Evolutionary conservation across 441 rosid genomes (phyloP), one percentile per base, ranked within the genome.

Genomic region (Macaranga tanarius): DNA sequence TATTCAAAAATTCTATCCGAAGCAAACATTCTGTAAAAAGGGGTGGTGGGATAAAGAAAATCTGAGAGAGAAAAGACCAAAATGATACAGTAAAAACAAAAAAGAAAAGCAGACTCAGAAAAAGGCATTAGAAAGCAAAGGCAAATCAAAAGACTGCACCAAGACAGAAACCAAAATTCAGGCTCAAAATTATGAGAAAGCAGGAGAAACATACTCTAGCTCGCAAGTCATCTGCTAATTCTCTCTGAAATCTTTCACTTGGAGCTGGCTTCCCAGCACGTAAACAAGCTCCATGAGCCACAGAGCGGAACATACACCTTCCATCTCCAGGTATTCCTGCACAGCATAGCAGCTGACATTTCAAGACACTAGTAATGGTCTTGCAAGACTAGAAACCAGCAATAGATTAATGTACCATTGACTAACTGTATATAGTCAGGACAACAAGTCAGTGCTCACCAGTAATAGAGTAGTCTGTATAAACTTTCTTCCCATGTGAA

Each of bases 241-340:
- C 83, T 85, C 87, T 84, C 75, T 94, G 97, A 68, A 73, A 70
- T 42, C 75, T 78, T 85, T 78, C 97, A 65, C 68, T 76, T 19
- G 97, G 97, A 76, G 92, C 81, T 10, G 77, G 71, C 76, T 86
- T 85, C 52, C 97, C 95, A 67, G 87, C 82, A 62, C 85, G 77
- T 77, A 91, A 67, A 83, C 93, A 89, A 75, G 92, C 90, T 22
- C 89, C 99, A 28, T 92, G 97, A 75, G 86, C 91, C 62, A 94
- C 94, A 48, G 99, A 89, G 26, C 99, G 92, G 75, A 95, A 95
- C 88, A 95, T 81, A 71, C 99, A 95, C 70, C 99, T 84, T 22
- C 99, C 99, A 83, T 95, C 97, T 60, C 99, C 97, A 44, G 97
- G 99, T 69, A 92, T 87, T 72, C 97, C 97, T 90, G 84, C 74